Base-by-base conservation (phyloP, 768 basidiomycete species). In the Suillus ampliporus region DNA sequence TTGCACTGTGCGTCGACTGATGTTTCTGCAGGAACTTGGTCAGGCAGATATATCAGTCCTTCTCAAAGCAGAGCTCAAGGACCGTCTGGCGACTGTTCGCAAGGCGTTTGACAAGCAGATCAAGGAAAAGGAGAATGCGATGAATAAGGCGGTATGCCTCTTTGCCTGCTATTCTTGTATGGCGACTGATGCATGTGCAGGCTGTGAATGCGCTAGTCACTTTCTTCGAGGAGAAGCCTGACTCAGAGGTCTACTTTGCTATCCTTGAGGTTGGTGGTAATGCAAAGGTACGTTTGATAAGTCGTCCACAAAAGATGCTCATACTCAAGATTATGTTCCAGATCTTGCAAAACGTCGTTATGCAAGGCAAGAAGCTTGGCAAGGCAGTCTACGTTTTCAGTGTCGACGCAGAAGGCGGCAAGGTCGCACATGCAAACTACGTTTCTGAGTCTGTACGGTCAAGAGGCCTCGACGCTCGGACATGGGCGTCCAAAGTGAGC, bases 381-480 rank as follows among this genome's bases (percentile, higher is more conserved):
- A 99, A 96, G 77, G 86, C 92, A 4, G 83, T 92, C 21, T 99
- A 98, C 76, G 86, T 98, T 17, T 91, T 99, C 80, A 94, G 90
- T 69, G 79, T 86, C 19, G 94, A 97, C 68, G 60, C 69, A 1
- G 85, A 86, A 60, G 82, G 81, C 47, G 83, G 82, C 61, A 97
- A 91, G 74, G 88, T 99, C 64, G 88, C 89, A 14, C 96, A 99
- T 72, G 89, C 89, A 61, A 99, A 98, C 77, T 89, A 84, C 68
- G 83, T 98, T 48, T 86, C 90, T 0, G 81, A 89, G 14, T 80
- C 83, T 3, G 72, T 76, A 1, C 91, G 90, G 72, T 79, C 79
- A 35, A 84, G 85, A 65, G 88, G 89, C 15, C 80, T 92, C 53
- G 92, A 95, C 73, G 96, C 92, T 26, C 90, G 95, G 64, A 79